These are phyloP conservation scores for Penicillium brasilianum DNA, from an alignment of 2,329 filamentous ascomycete species.

Conservation along the genomic window DNA sequence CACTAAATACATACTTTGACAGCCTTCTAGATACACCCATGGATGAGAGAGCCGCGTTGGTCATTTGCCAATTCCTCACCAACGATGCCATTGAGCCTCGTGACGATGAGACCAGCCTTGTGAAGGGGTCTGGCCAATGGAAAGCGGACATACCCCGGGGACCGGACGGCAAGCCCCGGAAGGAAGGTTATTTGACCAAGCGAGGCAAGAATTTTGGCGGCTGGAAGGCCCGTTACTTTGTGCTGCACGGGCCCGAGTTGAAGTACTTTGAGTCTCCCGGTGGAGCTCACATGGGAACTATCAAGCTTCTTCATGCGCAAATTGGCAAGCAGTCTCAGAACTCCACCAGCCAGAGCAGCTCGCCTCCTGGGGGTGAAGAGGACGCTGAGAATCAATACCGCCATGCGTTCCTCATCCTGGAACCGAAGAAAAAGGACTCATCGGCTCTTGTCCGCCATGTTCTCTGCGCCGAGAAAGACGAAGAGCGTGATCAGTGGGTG, in stretches of 20 bases:
- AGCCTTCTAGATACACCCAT: conserved; percentile 81
- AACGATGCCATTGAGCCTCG: conserved; percentile 63
- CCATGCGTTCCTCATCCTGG: conserved; percentile 91
- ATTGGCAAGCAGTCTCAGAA: conserved; percentile 88
- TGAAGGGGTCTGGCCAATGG: conserved; percentile 44
- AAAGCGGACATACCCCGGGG: conserved; percentile 50
- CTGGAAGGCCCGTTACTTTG: conserved; percentile 86
- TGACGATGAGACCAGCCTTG: conserved; percentile 59
- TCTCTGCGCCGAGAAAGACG: conserved; percentile 91
- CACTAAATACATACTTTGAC: conserved; percentile 84
- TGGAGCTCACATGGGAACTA: conserved; percentile 87
- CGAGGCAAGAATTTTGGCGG: conserved; percentile 98
- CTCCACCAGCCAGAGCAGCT: conserved; percentile 59
- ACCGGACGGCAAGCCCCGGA: conserved; percentile 69
- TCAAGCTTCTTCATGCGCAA: conserved; percentile 87
- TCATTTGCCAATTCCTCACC: conserved; percentile 86
- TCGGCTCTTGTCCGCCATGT: conserved; percentile 88
- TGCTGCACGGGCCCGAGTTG: conserved; percentile 71
- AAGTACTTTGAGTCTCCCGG: conserved; percentile 93
- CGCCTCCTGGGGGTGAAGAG: conserved; percentile 67
- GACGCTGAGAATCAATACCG: conserved; percentile 93
- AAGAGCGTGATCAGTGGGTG: conserved; percentile 92
- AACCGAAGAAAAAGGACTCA: conserved; percentile 96
- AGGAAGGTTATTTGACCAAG: conserved; percentile 93
- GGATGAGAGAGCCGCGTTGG: conserved; percentile 74